phyloP scores from a whole-genome alignment of 352 stramenopile genomes.

The Plasmopara viticola region DNA sequence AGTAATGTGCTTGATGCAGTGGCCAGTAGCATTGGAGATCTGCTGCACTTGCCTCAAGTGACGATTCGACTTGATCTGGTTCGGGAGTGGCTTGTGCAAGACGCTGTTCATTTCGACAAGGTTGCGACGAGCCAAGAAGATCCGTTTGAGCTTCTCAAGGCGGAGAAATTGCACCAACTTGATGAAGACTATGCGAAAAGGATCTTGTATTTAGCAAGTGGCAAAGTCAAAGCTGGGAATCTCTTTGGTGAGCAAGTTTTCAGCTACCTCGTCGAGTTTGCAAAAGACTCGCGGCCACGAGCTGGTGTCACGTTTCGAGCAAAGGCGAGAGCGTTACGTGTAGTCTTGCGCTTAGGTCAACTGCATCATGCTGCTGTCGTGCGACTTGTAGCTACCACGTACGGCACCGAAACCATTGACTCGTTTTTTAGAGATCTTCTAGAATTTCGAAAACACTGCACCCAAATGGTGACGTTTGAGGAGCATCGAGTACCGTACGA shows the following conservation, averaged over 20 bases:
- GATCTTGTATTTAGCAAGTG: conserved; percentile 27
- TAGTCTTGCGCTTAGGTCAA: conserved; percentile 31
- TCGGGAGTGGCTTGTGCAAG: conserved; percentile 44
- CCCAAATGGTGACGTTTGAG: conserved; percentile 46
- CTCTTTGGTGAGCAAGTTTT: conserved; percentile 25
- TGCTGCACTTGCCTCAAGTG: conserved; percentile 22
- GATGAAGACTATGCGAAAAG: conserved; percentile 33
- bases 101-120: conserved; percentile 24
- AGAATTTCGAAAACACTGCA: conserved; percentile 27
- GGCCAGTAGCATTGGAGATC: conserved; percentile 21
- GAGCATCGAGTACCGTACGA: conserved; percentile 48
- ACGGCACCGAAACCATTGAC: conserved; percentile 9
- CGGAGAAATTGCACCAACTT: conserved; percentile 20
- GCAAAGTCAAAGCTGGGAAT: conserved; percentile 13
- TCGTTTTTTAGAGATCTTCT: conserved; percentile 33
- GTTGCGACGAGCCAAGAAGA: conserved; percentile 10
- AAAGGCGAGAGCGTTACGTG: conserved; percentile 37
- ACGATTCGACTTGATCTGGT: conserved; percentile 37
- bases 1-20: conserved; percentile 27
- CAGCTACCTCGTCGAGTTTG: conserved; percentile 33
- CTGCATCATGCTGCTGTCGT: conserved; percentile 15
- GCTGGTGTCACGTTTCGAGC: conserved; percentile 52
- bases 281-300: conserved; percentile 33
- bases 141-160: conserved; percentile 29
- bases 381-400: conserved; percentile 20